Base-by-base conservation (phyloP, 2,329 filamentous ascomycete species). In the Calonectria hongkongensis region DNA sequence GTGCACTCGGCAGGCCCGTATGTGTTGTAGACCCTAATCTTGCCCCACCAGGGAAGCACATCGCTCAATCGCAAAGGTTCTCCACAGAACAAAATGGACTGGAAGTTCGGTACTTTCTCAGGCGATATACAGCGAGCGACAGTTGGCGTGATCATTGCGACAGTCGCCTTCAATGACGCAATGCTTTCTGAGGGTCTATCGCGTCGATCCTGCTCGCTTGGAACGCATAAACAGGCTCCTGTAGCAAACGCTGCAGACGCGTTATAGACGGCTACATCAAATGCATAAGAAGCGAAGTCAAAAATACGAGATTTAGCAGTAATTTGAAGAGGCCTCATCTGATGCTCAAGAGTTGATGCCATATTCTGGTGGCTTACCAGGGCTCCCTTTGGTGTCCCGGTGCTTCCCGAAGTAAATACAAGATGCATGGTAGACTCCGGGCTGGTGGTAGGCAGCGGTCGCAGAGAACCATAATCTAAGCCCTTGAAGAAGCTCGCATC, bases 211-310 rank as follows among this genome's bases (percentile, higher is more conserved):
- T 65, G 3, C 7, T 75, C 71, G 25, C 64, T 60, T 8, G 71
- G 73, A 10, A 73, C 47, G 13, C 73, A 75, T 0, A 75, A 8
- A 27, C 70, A 73, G 9, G 54, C 73, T 5, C 83, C 89, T 66
- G 87, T 88, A 51, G 76, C 54, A 28, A 75, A 89, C 0, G 82
- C 92, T 7, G 70, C 66, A 21, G 73, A 67, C n/a, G 58, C 25
- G 13, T 74, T 74, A 45, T 71, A 33, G 4, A 74, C 74, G n/a
- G 48, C 47, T 33, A 64, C 39, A 39, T 66, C 58, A 9, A 60
- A 39, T 3, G 27, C 36, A 12, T 63, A 47, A 4, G 58, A 43
- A 0, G 45, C 47, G 16, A 56, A 48, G n/a, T 72, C 43, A 45
- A 76, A 67, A 73, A 81, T 70, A 67, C 83, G 58, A 2, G 68